Conservation (phyloP, 2,329 filamentous ascomycete species). For the Calonectria ilicicola region DNA sequence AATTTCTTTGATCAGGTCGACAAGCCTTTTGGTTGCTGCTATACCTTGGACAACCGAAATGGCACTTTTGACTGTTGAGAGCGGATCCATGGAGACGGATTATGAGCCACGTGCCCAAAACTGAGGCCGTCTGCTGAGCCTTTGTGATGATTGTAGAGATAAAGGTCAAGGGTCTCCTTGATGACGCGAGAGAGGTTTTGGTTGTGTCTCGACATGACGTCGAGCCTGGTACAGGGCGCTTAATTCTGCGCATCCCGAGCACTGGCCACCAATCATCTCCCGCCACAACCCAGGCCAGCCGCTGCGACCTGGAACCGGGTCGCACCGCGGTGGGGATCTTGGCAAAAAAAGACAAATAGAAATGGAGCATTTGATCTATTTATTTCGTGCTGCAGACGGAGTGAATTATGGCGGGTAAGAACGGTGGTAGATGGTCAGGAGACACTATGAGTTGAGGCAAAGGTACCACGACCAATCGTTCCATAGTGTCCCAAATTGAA, state of each 20-base stretch:
- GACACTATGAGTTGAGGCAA: no score
- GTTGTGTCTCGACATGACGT: not conserved
- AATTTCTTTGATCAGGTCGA: slow-evolving; percentile 51
- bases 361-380: no score
- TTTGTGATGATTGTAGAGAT: not conserved
- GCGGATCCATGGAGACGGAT: not conserved
- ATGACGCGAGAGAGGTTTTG: not conserved
- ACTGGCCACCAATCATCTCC: not conserved
- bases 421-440: no score
- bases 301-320: no score
- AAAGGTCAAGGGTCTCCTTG: no score
- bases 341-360: no score
- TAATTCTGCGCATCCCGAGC: not conserved
- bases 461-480: no score
- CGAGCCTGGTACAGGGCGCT: not conserved
- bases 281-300: not conserved
- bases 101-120: not conserved
- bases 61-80: not conserved
- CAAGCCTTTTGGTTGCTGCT: slow-evolving; percentile 37
- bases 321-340: no score
- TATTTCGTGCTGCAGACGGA: no score
- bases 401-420: no score
- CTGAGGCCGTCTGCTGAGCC: not conserved
- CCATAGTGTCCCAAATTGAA: no score
- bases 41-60: not conserved